Evolutionary conservation across 805 yeast genomes (phyloP).

Genomic region (Hanseniaspora valbyensis): DNA sequence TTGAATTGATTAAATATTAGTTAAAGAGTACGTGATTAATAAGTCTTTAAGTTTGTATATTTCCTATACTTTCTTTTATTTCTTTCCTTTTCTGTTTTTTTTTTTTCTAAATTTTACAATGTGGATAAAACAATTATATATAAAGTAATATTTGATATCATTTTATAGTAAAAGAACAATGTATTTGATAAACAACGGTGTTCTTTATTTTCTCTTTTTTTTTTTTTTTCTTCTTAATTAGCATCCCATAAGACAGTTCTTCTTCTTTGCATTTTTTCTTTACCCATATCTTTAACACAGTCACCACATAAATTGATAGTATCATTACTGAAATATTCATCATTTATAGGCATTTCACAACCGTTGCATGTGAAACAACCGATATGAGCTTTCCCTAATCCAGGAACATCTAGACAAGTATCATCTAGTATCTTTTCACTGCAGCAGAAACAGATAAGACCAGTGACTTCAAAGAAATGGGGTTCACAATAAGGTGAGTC

Average conservation of each 20-base stretch:
- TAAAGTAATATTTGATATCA: too few species aligned
- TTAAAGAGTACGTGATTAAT: too few species aligned
- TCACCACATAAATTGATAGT: conserved; percentile 6
- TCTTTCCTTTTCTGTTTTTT: too few species aligned
- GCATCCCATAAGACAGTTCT: conserved; percentile 15
- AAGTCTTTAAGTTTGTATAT: too few species aligned
- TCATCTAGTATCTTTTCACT: conserved; percentile 8
- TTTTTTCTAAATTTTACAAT: too few species aligned
- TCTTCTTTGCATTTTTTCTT: conserved; percentile 11
- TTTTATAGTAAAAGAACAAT: too few species aligned
- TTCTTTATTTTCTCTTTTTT: too few species aligned
- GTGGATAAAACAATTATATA: too few species aligned
- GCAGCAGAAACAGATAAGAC: conserved; percentile 10
- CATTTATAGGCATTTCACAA: conserved; percentile 2
- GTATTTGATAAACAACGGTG: too few species aligned
- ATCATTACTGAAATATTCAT: conserved; percentile 12
- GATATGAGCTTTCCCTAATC: conserved; percentile 8
- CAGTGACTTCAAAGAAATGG: conserved; percentile 35
- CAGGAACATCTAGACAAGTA: conserved; percentile 10
- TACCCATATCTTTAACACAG: conserved; percentile 4
- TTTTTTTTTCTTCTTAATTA: too few species aligned
- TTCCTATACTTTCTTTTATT: too few species aligned
- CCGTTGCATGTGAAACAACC: conserved; percentile 13
- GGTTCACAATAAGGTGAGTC: conserved; percentile 74
- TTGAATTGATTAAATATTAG: too few species aligned